Conservation (phyloP, 495 filamentous ascomycete species). For the Zalerion maritima region DNA sequence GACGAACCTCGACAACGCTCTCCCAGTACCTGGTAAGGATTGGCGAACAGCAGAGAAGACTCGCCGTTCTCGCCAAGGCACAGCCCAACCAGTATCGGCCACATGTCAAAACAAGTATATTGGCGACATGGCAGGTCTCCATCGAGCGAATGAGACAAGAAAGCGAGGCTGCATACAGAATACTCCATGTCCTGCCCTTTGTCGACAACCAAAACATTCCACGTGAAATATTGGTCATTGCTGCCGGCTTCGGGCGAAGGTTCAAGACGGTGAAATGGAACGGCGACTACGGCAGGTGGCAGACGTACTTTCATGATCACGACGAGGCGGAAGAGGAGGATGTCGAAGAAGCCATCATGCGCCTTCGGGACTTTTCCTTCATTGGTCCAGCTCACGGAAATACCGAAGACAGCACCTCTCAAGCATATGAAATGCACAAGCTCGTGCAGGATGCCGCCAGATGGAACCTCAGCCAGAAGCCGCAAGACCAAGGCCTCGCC, state of each 20-base stretch:
- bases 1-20: slow-evolving; percentile 10
- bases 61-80: slow-evolving; percentile 5
- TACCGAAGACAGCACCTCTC: neutral
- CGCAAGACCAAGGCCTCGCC: slow-evolving; percentile 2
- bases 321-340: neutral
- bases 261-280: neutral
- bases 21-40: slow-evolving; percentile 8
- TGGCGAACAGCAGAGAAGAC: slow-evolving; percentile 3
- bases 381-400: slow-evolving; percentile 2
- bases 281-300: too few species aligned
- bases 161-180: slow-evolving; percentile 9
- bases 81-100: slow-evolving; percentile 9
- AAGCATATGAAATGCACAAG: slow-evolving; percentile 13
- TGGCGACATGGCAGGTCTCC: slow-evolving; percentile 14
- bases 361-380: slow-evolving; percentile 10
- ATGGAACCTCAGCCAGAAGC: slow-evolving; percentile 6
- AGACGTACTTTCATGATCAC: neutral
- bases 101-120: slow-evolving; percentile 9
- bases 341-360: slow-evolving; percentile 3
- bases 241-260: neutral
- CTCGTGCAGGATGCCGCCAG: slow-evolving; percentile 13
- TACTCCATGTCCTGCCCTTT: slow-evolving; percentile 10
- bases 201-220: slow-evolving; percentile 13
- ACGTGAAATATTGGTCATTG: slow-evolving; percentile 7
- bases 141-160: slow-evolving; percentile 10